Evolutionary conservation across 2,329 filamentous ascomycete species (phyloP), one percentile per base, ranked within the genome.

Genomic region (Arthrinium puccinioides): DNA sequence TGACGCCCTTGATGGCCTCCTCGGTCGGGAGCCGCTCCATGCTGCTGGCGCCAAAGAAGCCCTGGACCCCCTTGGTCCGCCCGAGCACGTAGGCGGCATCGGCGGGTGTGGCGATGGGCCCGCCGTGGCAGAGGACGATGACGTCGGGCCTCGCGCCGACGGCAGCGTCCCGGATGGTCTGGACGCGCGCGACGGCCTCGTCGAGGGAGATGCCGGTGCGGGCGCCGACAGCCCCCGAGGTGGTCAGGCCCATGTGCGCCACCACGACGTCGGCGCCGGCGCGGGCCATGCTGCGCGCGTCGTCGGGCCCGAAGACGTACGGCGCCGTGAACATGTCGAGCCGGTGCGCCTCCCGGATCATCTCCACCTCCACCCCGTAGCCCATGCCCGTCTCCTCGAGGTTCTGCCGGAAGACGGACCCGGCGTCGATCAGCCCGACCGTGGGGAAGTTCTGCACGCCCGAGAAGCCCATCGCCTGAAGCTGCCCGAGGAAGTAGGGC

Each of bases 401-500:
- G 45, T 81, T 79, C 16, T 68, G 66, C 10, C 82, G 69, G 52
- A 86, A 85, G 10, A 67, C 67, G 2, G 39, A 42, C 23, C 21
- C 32, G 2, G 79, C 81, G 54, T 86, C 82, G 24, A 85, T 79
- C 16, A 86, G 61, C 0, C 82, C 82, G 2, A 85, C 80, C 0
- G 82, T 85, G 1, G 82, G 82, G 52, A 86, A 86, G 49, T 86
- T 86, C 55, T 86, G 82, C 11, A 85, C 69, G 2, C 82, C 82
- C 2, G 74, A 72, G 45, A 86, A 84, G 0, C 82, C 82, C 13
- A 82, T 56, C 2, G 69, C 67, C 38, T 72, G 70, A 24, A 86
- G 61, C 51, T 84, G 69, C 14, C 55, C 52, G 13, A 85, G 63
- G 49, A 86, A 84, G 5, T 57, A 51, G 3, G 68, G 59, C 54